Evolutionary conservation across 164 flowering plant genomes (phyloP), one percentile per base, ranked within the genome.

Genomic region (Kalanchoe fedtschenkoi): DNA sequence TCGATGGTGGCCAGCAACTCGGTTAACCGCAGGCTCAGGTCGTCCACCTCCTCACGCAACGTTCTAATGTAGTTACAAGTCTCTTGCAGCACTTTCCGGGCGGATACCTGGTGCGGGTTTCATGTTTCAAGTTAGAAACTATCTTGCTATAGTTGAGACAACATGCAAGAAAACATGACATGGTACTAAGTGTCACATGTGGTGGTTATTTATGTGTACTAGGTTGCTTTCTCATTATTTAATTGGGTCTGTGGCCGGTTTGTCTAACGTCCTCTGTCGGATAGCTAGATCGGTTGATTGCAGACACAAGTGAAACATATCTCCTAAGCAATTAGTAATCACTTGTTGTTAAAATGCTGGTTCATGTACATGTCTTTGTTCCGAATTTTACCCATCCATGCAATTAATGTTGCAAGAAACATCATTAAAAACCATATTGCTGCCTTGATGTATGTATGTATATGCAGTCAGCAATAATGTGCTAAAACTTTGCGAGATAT

Each of bases 171-270:
- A 47, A 22, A 47, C 54, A 47, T 47, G 28, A 22, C 24, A 47
- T n/a, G n/a, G 29, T 19, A 46, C 26, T 46, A 44, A 15, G 54
- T 22, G 54, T 47, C 54, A 21, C 13, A 22, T 47, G 53, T 44
- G 17, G 53, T 19, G 5, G 22, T 44, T 44, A 44, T 19, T 5
- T n/a, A 19, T 44, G 9, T 44, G n/a, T 44, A n/a, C n/a, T 47
- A 47, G 54, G 54, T 47, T 47, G 54, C 54, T 47, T 47, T 47
- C 11, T 37, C 54, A n/a, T 47, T 29, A 47, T 47, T 47, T 47
- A 47, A 22, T 47, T 42, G 14, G n/a, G 6, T 42, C 5, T 42
- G 46, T 42, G 46, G 2, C 46, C 21, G 46, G 46, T 42, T 42
- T 42, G 46, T 14, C n/a, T 42, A n/a, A n/a, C n/a, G n/a, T n/a